Evolutionary conservation across 257 asterid species (phyloP), one percentile per base, ranked within the genome.

Genomic region (Jacaranda copaia): DNA sequence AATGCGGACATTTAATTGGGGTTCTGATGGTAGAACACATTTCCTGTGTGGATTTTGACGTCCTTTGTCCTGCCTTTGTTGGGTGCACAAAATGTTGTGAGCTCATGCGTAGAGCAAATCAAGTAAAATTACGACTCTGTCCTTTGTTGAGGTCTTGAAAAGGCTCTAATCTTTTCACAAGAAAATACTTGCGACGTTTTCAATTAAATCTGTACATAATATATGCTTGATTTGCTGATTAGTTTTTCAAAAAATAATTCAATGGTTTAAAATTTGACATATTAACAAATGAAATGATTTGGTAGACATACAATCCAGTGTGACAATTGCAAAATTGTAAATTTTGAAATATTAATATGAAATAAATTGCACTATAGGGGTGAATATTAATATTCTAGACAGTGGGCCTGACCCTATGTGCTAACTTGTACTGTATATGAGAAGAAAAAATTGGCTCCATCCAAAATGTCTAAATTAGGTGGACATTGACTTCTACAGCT

Each of bases 1-100:
- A 42, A 42, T 42, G 32, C 32, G 32, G 32, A 25, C 46, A 42
- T 3, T 43, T 57, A 73, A 73, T 72, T 57, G 67, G 74, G 74
- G 57, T 70, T 64, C 62, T 72, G 65, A 38, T 10, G 64, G 66
- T 76, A 71, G 73, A 61, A 70, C 80, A 38, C 73, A 60, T 64
- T 40, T 18, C 61, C 20, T 55, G 60, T 9, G n/a, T 35, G 78
- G 25, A 35, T 70, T 76, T 49, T 61, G 56, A 56, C 73, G 70
- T 69, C 58, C 40, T 25, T 36, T 58, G 62, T 75, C 77, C 16
- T 11, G 19, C 14, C 74, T 79, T 67, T 73, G 10, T 74, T 68
- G 72, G 79, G 79, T 73, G 55, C 10, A 55, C 49, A 66, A 53
- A 76, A 55, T 58, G 74, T 40, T 60, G 10, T 66, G 38, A 39